These are phyloP conservation scores for Gillenia trifoliata DNA, from an alignment of 306 rosid genomes.

Conservation along the genomic window DNA sequence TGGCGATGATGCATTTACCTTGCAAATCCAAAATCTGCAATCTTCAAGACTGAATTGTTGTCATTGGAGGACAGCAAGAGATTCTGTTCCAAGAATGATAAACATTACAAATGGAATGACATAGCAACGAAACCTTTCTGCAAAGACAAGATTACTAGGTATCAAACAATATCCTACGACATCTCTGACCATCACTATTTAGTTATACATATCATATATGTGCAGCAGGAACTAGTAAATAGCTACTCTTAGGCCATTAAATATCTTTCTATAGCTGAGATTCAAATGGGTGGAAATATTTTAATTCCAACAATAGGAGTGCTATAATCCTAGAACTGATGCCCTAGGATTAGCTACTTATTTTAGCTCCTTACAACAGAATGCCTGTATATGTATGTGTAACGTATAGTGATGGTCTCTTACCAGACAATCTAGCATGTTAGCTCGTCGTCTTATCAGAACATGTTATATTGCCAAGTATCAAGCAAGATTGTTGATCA, in stretches of 20 bases:
- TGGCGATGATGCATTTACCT: constrained; percentile 39
- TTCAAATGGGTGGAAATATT: neutral
- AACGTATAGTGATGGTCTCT: neutral
- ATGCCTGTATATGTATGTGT: neutral
- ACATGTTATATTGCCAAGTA: neutral
- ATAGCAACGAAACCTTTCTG: constrained; percentile 35
- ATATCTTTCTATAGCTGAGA: neutral
- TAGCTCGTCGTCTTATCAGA: neutral
- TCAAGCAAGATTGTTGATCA: neutral
- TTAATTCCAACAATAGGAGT: neutral
- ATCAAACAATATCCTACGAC: constrained; percentile 16
- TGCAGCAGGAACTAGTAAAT: neutral
- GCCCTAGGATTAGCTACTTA: neutral
- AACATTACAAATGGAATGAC: constrained; percentile 35
- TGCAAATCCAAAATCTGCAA: constrained; percentile 99
- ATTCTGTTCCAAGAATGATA: constrained; percentile 72
- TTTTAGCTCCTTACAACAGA: neutral
- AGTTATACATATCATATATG: neutral
- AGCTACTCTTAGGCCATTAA: neutral
- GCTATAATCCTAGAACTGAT: neutral
- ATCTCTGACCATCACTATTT: neutral
- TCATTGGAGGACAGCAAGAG: constrained; percentile 80
- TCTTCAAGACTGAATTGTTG: constrained; percentile 76
- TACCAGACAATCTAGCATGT: neutral
- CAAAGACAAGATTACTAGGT: constrained; percentile 20